Evolutionary conservation across 2,329 filamentous ascomycete genomes (phyloP), one percentile per base, ranked within the genome.

Genomic region (Didymella keratinophila): DNA sequence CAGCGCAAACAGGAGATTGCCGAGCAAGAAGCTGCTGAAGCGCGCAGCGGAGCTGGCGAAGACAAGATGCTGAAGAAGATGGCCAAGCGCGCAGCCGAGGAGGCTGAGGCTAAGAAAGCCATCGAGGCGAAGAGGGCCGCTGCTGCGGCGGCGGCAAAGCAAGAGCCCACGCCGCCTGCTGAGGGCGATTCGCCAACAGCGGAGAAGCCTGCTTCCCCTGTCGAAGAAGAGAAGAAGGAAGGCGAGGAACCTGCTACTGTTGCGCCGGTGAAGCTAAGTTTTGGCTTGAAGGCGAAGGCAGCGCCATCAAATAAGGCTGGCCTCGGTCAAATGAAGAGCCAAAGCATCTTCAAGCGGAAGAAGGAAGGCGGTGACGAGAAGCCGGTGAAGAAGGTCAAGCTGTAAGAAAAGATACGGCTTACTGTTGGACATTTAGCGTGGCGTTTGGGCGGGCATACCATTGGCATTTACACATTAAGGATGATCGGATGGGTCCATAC

Each of bases 1-100:
- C 83, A 87, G 67, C 81, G 93, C 49, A 87, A 91, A 62, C 94
- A 97, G 65, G 92, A 92, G 25, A 83, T 97, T 47, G 82, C 89
- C 66, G 88, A 89, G 72, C 94, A 92, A 76, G 93, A 97, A 76
- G 86, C 90, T 54, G 88, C 93, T 76, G 93, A 97, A 69, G 91
- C 91, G 67, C 92, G 93, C 2, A 93, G 97, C 67, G 94, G 98
- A 74, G 91, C 96, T 78, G 80, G 92, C 47, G 93, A 98, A 78
- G 89, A 94, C 77, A 87, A 86, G 71, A 83, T 93, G 80, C 88
- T 99, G 43, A 84, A 86, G 69, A 90, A 92, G 72, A 95, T 98
- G 82, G 91, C 98, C 47, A 86, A 87, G 74, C 83, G 90, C 58
- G 93, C 93, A 2, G 84, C 87, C 68, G 84, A 83, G 61, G 84